Conservation (phyloP, 352 stramenopile species). For the Halophytophthora polymorphica region DNA sequence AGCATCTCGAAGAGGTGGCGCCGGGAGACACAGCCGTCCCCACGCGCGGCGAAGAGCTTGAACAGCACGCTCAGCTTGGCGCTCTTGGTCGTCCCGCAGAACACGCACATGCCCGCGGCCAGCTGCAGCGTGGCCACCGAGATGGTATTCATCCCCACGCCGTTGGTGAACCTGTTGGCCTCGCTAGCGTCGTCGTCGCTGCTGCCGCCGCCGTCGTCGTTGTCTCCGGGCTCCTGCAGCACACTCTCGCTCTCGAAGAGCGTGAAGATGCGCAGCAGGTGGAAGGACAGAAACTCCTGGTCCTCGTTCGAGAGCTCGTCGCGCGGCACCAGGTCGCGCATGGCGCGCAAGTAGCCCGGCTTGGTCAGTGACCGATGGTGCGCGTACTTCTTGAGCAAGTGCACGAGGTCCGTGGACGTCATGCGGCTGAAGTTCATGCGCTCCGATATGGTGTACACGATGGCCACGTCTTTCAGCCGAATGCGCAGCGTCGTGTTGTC, state of each 20-base stretch:
- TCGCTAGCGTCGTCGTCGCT: slow-evolving; percentile 23
- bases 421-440: slow-evolving; percentile 80
- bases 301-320: slow-evolving; percentile 79
- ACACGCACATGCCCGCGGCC: slow-evolving; percentile 87
- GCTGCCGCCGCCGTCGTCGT: slow-evolving; percentile 16
- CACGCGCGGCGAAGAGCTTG: slow-evolving; percentile 69
- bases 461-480: slow-evolving; percentile 80
- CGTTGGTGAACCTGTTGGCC: slow-evolving; percentile 11
- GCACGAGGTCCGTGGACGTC: slow-evolving; percentile 56
- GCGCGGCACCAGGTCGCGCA: slow-evolving; percentile 72
- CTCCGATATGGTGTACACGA: slow-evolving; percentile 86
- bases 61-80: slow-evolving; percentile 90
- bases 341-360: slow-evolving; percentile 65
- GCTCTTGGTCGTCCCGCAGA: slow-evolving; percentile 95
- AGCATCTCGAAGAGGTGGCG: slow-evolving; percentile 81
- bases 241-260: slow-evolving; percentile 79
- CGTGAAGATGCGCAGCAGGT: slow-evolving; percentile 79
- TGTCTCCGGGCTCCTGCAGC: slow-evolving; percentile 33
- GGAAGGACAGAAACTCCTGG: slow-evolving; percentile 86
- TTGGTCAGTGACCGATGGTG: slow-evolving; percentile 72
- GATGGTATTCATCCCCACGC: slow-evolving; percentile 35
- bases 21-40: slow-evolving; percentile 59
- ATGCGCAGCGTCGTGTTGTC: slow-evolving; percentile 79
- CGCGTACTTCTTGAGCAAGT: slow-evolving; percentile 67
- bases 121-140: slow-evolving; percentile 75